These are phyloP conservation scores for Chaetomium cochliodes DNA, from an alignment of 495 filamentous ascomycete genomes.

Conservation along the genomic window DNA sequence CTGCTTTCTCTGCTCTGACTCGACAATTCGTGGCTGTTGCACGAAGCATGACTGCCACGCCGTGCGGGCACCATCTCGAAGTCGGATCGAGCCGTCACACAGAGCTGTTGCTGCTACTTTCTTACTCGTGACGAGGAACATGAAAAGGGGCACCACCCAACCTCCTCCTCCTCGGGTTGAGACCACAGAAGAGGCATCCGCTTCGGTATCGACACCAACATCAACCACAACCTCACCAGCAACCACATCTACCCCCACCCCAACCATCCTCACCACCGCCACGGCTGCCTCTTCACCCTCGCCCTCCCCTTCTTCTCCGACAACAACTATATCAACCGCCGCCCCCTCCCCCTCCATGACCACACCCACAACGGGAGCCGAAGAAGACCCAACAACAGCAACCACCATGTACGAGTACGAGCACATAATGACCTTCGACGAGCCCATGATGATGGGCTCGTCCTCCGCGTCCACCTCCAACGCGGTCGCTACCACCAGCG, in stretches of 20 bases:
- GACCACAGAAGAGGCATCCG: not conserved
- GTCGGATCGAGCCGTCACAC: slow-evolving; percentile 14
- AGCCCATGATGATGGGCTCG: slow-evolving; percentile 22
- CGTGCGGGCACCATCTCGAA: slow-evolving; percentile 18
- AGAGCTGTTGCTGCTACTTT: not conserved
- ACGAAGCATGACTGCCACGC: slow-evolving; percentile 25
- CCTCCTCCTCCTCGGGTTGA: slow-evolving; percentile 12
- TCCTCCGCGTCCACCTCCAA: no score
- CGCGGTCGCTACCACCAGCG: slow-evolving; percentile 2
- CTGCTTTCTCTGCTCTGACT: not conserved
- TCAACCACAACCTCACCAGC: slow-evolving; percentile 6
- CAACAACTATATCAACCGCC: slow-evolving; percentile 9
- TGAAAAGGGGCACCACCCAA: slow-evolving; percentile 30
- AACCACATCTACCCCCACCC: not conserved
- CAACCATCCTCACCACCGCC: not conserved
- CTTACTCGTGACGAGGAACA: slow-evolving; percentile 18
- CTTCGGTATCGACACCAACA: not conserved
- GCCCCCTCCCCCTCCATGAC: slow-evolving; percentile 13
- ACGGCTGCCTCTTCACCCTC: no score
- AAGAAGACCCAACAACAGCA: not conserved
- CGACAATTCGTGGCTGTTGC: slow-evolving; percentile 10
- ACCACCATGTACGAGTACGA: slow-evolving; percentile 39
- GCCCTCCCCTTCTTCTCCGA: not conserved
- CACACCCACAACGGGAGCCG: slow-evolving; percentile 6
- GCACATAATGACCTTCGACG: slow-evolving; percentile 38